Base-by-base conservation (phyloP, 306 rosid genomes). In the Lathyrus sativus region DNA sequence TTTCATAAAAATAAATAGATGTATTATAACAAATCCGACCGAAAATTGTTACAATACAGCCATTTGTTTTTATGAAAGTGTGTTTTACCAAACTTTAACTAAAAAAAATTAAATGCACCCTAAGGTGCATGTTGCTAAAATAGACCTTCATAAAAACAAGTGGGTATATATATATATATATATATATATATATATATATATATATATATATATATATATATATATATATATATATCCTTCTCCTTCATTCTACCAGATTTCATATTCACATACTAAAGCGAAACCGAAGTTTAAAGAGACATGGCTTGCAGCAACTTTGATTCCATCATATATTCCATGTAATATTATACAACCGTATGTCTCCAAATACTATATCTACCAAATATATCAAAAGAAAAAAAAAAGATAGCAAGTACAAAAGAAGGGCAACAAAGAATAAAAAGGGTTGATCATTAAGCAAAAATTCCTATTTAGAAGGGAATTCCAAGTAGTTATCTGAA, bases 381-480 rank as follows among this genome's bases (percentile, higher is more conserved):
- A 73, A 75, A 70, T 35, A 53, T 71, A 43, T 56, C 54, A 41
- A 68, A 63, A 49, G 76, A 77, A 53, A 74, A 43, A 51, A 38
- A 8, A 35, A 8, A 15, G 22, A 12, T 7, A 7, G 14, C 24
- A 4, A 44, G 19, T 48, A 58, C 46, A 35, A 58, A 39, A 37
- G 10, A 49, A 51, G 37, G 65, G 57, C 11, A 7, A 43, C 57
- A 79, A 53, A 39, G 66, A 80, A 67, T 54, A 45, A 71, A 26
- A 43, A 58, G 33, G 60, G 76, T 39, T 70, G 78, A 78, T 80
- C 80, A 84, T 48, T 54, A 67, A 58, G 75, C 79, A 62, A 77
- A 80, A 83, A 71, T 76, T 86, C 84, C 91, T 89, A 86, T 78
- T 59, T 60, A 76, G 80, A 77, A 72, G 15, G 59, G 62, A 57